Base-by-base conservation (phyloP, 2,329 filamentous ascomycete species). In the Annulohypoxylon truncatum region DNA sequence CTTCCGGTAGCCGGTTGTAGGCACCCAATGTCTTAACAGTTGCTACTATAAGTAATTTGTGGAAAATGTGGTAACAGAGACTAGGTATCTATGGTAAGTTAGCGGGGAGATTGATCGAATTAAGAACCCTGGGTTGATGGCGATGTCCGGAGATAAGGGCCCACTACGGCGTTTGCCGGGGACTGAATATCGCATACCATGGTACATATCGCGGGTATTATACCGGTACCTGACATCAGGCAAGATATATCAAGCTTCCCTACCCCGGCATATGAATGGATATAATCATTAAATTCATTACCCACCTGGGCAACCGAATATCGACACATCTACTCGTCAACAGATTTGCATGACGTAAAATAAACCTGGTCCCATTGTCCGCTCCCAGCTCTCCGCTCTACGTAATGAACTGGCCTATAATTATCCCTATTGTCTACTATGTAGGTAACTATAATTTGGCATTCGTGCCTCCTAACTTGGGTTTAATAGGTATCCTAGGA, bases 401-500 rank as follows among this genome's bases (percentile, higher is more conserved):
- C 6, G n/a, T 9, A n/a, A 26, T 15, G 10, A 52, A 20, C 2
- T 3, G 4, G 3, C 4, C 29, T 31, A 31, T 31, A 29, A 29
- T 20, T 8, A 15, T n/a, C 12, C 28, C 15, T 22, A 18, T 2
- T 29, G n/a, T 42, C n/a, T n/a, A n/a, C n/a, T 38, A 15, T 53
- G n/a, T 24, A 10, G 35, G n/a, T 8, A 62, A 28, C 61, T 78
- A 83, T 73, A 87, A 81, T 72, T 81, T 87, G 0, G 84, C 78
- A 61, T 77, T 82, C 0, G 61, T 29, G 7, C 70, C 68, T 13
- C 68, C 70, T 7, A 75, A 60, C 42, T 73, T 80, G 5, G 83
- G 80, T 63, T 79, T 78, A 24, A 84, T 72, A 0, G 85, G 80
- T 66, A 84, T 79, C 70, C 80, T 82, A 18, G 86, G 85, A 67